Evolutionary conservation across 2,329 filamentous ascomycete genomes (phyloP), one percentile per base, ranked within the genome.

Genomic region (Alternaria gaisen): DNA sequence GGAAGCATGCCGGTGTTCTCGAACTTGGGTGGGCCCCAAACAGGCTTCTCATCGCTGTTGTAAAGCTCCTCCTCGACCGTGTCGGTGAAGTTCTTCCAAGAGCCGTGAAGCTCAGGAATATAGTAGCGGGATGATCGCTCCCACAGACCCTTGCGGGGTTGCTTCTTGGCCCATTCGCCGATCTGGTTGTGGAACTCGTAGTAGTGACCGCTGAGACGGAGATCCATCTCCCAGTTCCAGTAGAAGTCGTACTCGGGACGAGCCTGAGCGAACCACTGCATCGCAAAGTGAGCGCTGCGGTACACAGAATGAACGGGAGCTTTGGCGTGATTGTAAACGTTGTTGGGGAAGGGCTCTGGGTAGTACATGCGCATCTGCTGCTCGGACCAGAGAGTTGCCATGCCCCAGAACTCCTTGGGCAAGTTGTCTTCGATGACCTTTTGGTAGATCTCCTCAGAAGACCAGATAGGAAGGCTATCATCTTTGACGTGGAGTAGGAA

Each of bases 171-270:
- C 80, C 91, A 92, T 6, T 85, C 80, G 26, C 82, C 81, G 10
- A 94, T 80, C 65, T 87, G 87, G 70, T 88, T 86, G 62, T 93
- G 87, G 68, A 95, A 87, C 71, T 95, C 91, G 78, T 94, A 94
- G 80, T 94, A 91, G 70, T 95, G 91, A 9, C 92, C 92, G 0
- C 88, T 91, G 71, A 91, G 90, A 43, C 92, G 87, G 42, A 91
- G 86, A 76, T 96, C 92, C 87, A 96, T 92, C 76, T 96, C 93
- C 92, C 92, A 94, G 78, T 94, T 94, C 91, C 92, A 95, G 77
- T 81, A 83, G 61, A 81, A 83, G 66, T 85, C 83, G 64, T 84
- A 85, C 64, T 84, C 82, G 16, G 79, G 81, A 55, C 82, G 81
- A 53, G 82, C 77, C 68, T 84, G 83, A 12, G 80, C 76, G 66